phyloP scores from a whole-genome alignment of 305 asterid genomes.

The Fraxinus platypoda region DNA sequence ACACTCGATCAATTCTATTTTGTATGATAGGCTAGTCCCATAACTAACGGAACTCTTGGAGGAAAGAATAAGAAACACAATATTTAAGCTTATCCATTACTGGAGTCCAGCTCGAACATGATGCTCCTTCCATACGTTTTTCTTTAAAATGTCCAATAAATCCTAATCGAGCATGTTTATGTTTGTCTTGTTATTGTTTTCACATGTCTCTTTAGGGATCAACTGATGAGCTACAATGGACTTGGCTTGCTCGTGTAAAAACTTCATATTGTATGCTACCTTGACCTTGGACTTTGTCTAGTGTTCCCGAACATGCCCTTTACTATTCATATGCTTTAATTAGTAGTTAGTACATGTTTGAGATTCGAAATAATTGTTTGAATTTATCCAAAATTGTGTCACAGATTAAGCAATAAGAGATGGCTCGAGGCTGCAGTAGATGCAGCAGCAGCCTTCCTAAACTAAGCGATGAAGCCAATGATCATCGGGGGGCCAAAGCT shows the following conservation, averaged over 20 bases:
- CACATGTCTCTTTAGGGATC: neutral
- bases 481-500: conserved; percentile 70
- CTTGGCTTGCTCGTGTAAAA: neutral
- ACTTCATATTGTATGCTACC: neutral
- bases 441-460: conserved; percentile 48
- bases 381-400: neutral
- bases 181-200: neutral
- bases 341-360: neutral
- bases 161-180: neutral
- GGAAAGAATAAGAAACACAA: neutral
- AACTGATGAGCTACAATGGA: neutral
- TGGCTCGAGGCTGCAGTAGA: conserved; percentile 68
- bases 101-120: neutral
- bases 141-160: neutral
- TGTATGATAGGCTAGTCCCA: neutral
- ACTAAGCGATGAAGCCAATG: conserved; percentile 64
- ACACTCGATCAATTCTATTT: neutral
- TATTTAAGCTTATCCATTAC: neutral
- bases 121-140: neutral
- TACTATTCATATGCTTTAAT: neutral
- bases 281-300: neutral
- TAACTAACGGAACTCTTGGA: neutral
- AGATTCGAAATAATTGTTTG: neutral
- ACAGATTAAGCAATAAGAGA: conserved; percentile 51
- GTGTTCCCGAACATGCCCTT: neutral